Conservation (phyloP, 208 protist species). For the Leishmania tropica region DNA sequence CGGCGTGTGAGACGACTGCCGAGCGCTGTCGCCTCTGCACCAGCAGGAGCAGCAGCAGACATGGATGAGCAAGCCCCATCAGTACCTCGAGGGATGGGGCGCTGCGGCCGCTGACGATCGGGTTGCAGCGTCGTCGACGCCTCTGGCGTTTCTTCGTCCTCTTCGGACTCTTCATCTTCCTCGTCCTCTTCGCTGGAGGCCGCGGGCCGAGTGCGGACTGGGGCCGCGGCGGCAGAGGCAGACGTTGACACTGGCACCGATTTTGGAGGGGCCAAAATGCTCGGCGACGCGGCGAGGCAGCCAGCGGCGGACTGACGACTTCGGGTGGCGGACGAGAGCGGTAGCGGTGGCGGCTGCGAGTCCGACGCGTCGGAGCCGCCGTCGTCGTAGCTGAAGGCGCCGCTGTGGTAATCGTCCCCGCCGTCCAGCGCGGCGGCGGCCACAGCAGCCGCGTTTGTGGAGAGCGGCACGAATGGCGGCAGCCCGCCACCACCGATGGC, state of each 20-base stretch:
- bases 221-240: neutral
- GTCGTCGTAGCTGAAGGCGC: neutral
- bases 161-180: conserved; percentile 37
- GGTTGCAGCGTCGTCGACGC: neutral
- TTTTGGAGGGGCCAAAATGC: neutral
- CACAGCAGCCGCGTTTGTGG: conserved; percentile 13
- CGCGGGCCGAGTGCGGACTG: neutral
- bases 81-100: neutral
- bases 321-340: conserved; percentile 16
- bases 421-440: conserved; percentile 30
- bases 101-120: neutral
- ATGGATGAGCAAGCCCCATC: neutral
- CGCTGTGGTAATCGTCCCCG: conserved; percentile 2
- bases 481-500: neutral
- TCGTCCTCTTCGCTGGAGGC: conserved; percentile 32
- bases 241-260: neutral
- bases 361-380: neutral
- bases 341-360: conserved; percentile 12
- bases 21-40: neutral
- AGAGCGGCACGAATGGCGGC: neutral
- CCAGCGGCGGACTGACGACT: conserved; percentile 3
- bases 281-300: neutral
- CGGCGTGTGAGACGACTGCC: neutral
- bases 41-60: neutral
- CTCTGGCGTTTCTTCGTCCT: conserved; percentile 25